Base-by-base conservation (phyloP, 2,329 filamentous ascomycete species). In the Cordyceps pruinosa region DNA sequence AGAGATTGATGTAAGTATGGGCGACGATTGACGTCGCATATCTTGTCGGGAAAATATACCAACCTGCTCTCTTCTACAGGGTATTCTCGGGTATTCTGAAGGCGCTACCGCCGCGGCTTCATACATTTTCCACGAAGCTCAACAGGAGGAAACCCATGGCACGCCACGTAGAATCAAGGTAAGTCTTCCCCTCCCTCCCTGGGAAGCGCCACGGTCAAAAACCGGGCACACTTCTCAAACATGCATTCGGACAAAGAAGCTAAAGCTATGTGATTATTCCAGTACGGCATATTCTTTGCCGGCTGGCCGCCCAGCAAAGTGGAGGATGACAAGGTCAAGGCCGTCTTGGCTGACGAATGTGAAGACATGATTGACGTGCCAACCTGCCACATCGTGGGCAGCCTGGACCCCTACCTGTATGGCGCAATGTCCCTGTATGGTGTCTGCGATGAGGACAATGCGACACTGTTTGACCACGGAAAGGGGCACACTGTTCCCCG, bases 401-500 rank as follows among this genome's bases (percentile, higher is more conserved):
- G 77, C 12, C 68, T 75, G 58, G 84, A 86, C 62, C 83, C 83
- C 0, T 86, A 85, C 62, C 74, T 85, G 2, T 73, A 82, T 34
- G 83, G 83, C 0, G 80, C 80, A 2, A 76, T 85, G 71, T 81
- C 82, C 0, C 73, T 86, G 4, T 85, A 80, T 69, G 83, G 83
- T 61, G 75, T 84, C 25, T 87, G 83, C 61, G 79, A 85, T 47
- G 76, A 76, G 0, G 82, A 86, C 58, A 77, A 71, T 1, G 82
- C 82, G 0, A 73, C 76, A 34, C 73, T 86, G n/a, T 86, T 86
- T 59, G 83, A 87, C 61, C 82, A 85, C 60, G 83, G 81, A 5
- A 85, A 85, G 63, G 84, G 83, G 0, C 84, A 87, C 64, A 85
- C 81, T 0, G 70, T 86, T 5, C 83, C 84, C 0, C 72, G 81